Conservation (phyloP, 2,329 filamentous ascomycete genomes). For the Aureobasidium sp. region DNA sequence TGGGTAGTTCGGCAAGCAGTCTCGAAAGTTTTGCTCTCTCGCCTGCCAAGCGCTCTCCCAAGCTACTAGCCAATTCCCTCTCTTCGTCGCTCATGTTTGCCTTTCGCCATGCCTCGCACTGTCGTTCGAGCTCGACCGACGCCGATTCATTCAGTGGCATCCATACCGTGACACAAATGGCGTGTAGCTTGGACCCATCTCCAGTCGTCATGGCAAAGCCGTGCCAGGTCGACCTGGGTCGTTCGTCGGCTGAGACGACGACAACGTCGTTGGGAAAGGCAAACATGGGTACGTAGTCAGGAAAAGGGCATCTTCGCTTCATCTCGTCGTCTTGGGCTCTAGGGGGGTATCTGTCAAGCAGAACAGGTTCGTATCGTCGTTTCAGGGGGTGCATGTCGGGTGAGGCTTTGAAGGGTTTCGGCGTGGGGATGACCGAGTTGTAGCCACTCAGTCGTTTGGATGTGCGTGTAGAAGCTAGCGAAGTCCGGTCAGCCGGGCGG, state of each 20-base stretch:
- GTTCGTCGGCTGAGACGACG: conserved; percentile 89
- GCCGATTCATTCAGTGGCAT: conserved; percentile 74
- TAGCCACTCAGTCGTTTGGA: conserved; percentile 91
- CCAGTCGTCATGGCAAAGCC: conserved; percentile 96
- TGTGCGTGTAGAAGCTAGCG: conserved; percentile 64
- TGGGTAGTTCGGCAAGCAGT: conserved; percentile 74
- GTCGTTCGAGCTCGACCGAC: conserved; percentile 72
- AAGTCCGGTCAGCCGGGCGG: conserved; percentile 40
- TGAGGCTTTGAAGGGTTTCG: conserved; percentile 81
- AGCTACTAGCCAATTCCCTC: conserved; percentile 80
- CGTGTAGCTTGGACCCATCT: conserved; percentile 86
- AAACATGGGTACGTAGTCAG: conserved; percentile 98
- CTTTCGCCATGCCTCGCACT: conserved; percentile 46
- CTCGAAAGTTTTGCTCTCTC: conserved; percentile 88
- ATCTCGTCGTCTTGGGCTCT: conserved; percentile 74
- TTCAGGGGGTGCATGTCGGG: conserved; percentile 94
- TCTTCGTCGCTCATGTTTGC: conserved; percentile 83
- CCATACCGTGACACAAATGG: conserved; percentile 88
- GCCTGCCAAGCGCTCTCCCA: conserved; percentile 77
- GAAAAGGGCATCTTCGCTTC: conserved; percentile 75
- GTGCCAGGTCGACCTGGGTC: conserved; percentile 95
- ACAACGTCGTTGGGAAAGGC: conserved; percentile 97
- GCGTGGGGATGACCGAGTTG: conserved; percentile 92
- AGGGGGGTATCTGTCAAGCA: conserved; percentile 88
- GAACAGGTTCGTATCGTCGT: conserved; percentile 88